Percentiles rank a stretch among this genome's conserved stretches.
These are phyloP conservation scores for Pseudogymnoascus sp. DNA, from an alignment of 2,329 filamentous ascomycete genomes.

Conservation along the genomic window DNA sequence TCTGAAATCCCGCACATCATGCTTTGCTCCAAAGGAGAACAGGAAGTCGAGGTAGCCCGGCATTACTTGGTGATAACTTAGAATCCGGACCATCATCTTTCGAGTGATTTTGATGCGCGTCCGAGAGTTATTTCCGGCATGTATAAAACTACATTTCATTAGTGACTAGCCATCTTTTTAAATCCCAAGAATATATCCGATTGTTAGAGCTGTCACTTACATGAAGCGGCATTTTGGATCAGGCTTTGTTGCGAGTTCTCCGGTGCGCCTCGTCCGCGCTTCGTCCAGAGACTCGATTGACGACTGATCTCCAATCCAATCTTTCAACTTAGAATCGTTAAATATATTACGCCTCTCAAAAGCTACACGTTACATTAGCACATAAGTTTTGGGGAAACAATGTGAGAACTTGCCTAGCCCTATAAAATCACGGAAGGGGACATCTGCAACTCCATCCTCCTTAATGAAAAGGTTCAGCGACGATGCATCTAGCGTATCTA, in stretches of 20 bases:
- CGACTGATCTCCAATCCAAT: conserved; percentile 8
- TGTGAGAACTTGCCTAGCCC: background rate
- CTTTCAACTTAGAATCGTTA: background rate
- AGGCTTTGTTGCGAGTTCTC: background rate
- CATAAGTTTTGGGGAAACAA: background rate
- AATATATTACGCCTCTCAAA: background rate
- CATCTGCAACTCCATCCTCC: conserved; percentile 27
- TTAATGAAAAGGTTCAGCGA: conserved; percentile 14
- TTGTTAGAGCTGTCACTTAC: conserved; percentile 13
- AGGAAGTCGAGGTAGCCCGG: conserved; percentile 27
- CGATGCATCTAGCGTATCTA: conserved; percentile 1
- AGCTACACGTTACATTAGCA: background rate
- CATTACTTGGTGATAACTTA: conserved; percentile 28
- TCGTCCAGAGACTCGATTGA: background rate
- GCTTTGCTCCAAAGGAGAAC: conserved; percentile 23
- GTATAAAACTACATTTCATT: conserved; percentile 18
- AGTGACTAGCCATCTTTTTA: background rate
- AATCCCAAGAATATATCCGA: background rate
- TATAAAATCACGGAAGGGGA: conserved; percentile 22
- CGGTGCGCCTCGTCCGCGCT: background rate
- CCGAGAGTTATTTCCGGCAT: conserved; percentile 15
- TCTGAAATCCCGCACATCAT: conserved; percentile 18
- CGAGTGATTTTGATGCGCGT: conserved; percentile 19
- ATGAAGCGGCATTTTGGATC: conserved; percentile 24
- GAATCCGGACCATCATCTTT: conserved; percentile 20